Conservation (phyloP, 352 stramenopile genomes). For the Peronospora destructor region DNA sequence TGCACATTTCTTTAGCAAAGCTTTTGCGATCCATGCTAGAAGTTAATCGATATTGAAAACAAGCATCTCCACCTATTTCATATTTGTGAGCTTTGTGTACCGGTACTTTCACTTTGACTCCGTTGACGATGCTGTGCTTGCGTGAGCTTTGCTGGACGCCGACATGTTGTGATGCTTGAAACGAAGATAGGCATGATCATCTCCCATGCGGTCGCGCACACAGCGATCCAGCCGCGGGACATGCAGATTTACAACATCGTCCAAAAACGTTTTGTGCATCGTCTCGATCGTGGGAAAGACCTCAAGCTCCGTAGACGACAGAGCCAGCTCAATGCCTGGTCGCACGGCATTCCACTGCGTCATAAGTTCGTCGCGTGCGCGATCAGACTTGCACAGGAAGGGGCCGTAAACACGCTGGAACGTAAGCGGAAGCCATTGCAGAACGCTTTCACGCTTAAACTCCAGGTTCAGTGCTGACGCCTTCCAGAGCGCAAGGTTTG, state of each 20-base stretch:
- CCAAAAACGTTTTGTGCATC: conserved; percentile 61
- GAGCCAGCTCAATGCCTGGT: conserved; percentile 61
- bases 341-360: conserved; percentile 67
- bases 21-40: background rate
- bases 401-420: conserved; percentile 70
- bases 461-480: conserved; percentile 55
- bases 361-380: conserved; percentile 65
- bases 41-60: background rate
- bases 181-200: conserved; percentile 78
- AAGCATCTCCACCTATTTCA: conserved; percentile 1
- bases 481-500: conserved; percentile 73
- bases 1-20: background rate
- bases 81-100: background rate
- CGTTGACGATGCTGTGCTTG: conserved; percentile 4
- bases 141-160: conserved; percentile 14
- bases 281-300: conserved; percentile 53
- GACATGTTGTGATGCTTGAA: conserved; percentile 71
- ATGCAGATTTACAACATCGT: conserved; percentile 74
- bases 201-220: conserved; percentile 68
- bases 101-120: conserved; percentile 12
- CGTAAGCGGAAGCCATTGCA: conserved; percentile 65
- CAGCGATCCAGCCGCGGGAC: conserved; percentile 72
- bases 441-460: conserved; percentile 58
- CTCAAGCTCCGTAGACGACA: conserved; percentile 48
- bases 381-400: conserved; percentile 71